Evolutionary conservation across 768 basidiomycete genomes (phyloP).

Genomic region (Leucosporidium creatinivorum): DNA sequence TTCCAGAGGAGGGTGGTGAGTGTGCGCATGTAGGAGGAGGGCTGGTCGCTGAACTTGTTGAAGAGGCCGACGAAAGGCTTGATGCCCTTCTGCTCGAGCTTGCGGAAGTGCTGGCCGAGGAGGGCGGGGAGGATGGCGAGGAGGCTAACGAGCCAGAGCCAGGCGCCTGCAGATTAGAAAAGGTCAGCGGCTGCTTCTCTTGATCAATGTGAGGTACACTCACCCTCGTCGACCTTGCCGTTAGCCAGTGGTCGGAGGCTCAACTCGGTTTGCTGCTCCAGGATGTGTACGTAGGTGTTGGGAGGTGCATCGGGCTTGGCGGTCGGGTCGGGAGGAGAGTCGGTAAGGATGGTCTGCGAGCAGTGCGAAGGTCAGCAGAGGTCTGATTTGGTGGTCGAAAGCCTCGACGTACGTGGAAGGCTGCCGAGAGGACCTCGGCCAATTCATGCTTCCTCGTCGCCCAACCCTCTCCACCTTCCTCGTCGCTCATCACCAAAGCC

Average conservation of each 20-base stretch:
- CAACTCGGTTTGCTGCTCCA: background rate
- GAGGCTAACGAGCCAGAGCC: background rate
- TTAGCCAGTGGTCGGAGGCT: no score
- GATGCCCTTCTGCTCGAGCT: constrained; percentile 17
- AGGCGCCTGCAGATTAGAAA: background rate
- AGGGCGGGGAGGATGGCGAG: constrained; percentile 23
- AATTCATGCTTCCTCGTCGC: background rate
- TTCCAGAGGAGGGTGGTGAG: constrained; percentile 19
- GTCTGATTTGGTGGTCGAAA: no score
- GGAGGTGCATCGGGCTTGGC: background rate
- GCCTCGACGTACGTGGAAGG: constrained; percentile 2
- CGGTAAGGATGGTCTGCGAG: background rate
- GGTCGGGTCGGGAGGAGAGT: background rate
- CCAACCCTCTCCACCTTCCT: background rate
- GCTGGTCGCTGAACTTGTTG: background rate
- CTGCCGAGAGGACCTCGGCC: background rate
- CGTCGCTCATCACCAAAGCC: constrained; percentile 6
- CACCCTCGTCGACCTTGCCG: background rate
- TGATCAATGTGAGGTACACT: background rate
- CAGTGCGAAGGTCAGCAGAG: background rate
- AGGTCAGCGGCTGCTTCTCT: background rate
- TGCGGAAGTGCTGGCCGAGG: constrained; percentile 17
- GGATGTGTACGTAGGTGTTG: background rate
- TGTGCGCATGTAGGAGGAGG: background rate
- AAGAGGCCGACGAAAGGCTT: constrained; percentile 14